Conservation (phyloP, 2,329 filamentous ascomycete species). For the Colletotrichum sp. region DNA sequence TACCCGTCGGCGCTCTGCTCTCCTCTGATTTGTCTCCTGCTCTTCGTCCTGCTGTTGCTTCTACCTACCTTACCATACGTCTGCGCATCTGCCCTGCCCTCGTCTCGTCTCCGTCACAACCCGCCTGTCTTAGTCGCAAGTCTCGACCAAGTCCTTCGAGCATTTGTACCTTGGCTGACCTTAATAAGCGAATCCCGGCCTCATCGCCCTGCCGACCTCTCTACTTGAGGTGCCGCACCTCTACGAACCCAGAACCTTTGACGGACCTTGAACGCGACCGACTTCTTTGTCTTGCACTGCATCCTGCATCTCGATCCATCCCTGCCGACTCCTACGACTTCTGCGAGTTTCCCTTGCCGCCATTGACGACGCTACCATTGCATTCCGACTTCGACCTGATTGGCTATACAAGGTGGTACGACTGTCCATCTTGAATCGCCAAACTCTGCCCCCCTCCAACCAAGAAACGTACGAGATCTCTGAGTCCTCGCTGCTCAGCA, state of each 20-base stretch:
- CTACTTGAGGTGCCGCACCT: neutral
- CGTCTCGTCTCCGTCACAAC: neutral
- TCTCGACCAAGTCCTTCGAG: neutral
- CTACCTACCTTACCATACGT: neutral
- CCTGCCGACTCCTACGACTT: neutral
- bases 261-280: neutral
- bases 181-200: neutral
- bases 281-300: neutral
- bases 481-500: neutral
- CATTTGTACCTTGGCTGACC: neutral
- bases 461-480: neutral
- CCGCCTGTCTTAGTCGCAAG: neutral
- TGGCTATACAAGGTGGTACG: conserved; percentile 12
- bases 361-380: neutral
- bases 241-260: neutral
- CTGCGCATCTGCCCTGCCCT: neutral
- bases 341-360: neutral
- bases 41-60: neutral
- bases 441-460: neutral
- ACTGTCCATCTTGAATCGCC: neutral
- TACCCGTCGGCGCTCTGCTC: neutral
- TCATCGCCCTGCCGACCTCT: neutral
- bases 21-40: neutral
- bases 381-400: neutral
- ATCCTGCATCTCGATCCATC: neutral